Conservation (phyloP, 2,329 filamentous ascomycete genomes). For the Apiospora arundinis region DNA sequence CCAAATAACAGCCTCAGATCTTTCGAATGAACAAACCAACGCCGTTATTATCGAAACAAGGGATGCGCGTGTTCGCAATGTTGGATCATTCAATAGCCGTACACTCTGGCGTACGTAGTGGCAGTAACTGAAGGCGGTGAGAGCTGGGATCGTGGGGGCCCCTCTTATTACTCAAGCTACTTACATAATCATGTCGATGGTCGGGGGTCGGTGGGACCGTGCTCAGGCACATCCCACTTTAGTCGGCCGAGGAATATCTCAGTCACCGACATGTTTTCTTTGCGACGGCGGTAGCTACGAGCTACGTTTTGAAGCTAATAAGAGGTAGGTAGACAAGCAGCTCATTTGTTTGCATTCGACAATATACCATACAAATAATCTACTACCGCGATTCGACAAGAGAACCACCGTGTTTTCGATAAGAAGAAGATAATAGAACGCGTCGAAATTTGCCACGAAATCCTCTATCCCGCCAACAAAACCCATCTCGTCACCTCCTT, state of each 20-base stretch:
- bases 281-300: constrained; percentile 13
- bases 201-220: neutral
- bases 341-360: constrained; percentile 8
- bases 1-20: constrained; percentile 21
- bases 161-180: neutral
- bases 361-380: neutral
- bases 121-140: constrained; percentile 25
- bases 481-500: neutral
- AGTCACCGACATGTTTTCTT: constrained; percentile 21
- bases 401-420: neutral
- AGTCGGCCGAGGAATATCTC: constrained; percentile 22
- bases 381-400: neutral
- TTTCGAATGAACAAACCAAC: neutral
- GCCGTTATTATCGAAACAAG: neutral
- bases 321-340: neutral
- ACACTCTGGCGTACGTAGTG: constrained; percentile 11
- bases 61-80: constrained; percentile 12
- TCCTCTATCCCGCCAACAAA: too few species aligned
- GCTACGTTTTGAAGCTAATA: constrained; percentile 13
- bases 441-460: neutral
- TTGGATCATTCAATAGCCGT: constrained; percentile 12
- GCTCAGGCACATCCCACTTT: constrained; percentile 10
- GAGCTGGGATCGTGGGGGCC: constrained; percentile 1
- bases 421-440: neutral
- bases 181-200: constrained; percentile 7